Evolutionary conservation across 768 basidiomycete genomes (phyloP), one percentile per base, ranked within the genome.

Genomic region (Agrocybe chaxingu): DNA sequence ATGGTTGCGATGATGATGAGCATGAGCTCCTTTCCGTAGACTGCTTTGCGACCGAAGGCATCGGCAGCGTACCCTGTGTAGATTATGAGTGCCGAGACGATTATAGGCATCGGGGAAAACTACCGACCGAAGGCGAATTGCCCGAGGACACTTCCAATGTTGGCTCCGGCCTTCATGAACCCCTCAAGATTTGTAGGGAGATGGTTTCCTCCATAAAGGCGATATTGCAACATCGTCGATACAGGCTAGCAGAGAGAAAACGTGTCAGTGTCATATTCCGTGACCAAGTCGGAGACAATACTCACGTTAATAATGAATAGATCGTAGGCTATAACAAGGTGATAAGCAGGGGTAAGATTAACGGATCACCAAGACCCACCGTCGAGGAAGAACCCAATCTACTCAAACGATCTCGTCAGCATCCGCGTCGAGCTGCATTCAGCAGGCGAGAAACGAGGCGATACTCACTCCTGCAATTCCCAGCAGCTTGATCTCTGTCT

Each of bases 11-110:
- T 53, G 59, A 91, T 89, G 56, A 89, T 88, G 51, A 91, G 69
- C 79, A 89, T 85, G 45, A 91, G 76, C 59, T 90, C 88, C 62
- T 88, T 86, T 7, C 87, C 86, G 54, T 88, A 87, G 46, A 89
- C 73, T 0, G 80, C 78, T 60, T 87, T 87, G 10, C 87, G 80
- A 4, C 87, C 87, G 3, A 86, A 58, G 9, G 81, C 70, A 59
- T 87, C 87, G 5, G 84, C 87, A 45, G 76, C 67, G 53, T 84
- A 85, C 11, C 84, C 82, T 82, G 48, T 1, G 38, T 19, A 19
- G 2, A 12, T 40, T 6, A 9, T 3, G 13, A 38, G 2, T 16
- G 32, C 7, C 7, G n/a, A 29, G 32, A 10, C 19, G 32, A 31
- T 18, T 8, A 12, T 6, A 36, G 29, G n/a, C 30, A 30, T 50